A percentile compares a stretch with the other conserved stretches of the same genome.
Conservation (phyloP, 2,329 filamentous ascomycete genomes). For the Fusarium oxysporum region DNA sequence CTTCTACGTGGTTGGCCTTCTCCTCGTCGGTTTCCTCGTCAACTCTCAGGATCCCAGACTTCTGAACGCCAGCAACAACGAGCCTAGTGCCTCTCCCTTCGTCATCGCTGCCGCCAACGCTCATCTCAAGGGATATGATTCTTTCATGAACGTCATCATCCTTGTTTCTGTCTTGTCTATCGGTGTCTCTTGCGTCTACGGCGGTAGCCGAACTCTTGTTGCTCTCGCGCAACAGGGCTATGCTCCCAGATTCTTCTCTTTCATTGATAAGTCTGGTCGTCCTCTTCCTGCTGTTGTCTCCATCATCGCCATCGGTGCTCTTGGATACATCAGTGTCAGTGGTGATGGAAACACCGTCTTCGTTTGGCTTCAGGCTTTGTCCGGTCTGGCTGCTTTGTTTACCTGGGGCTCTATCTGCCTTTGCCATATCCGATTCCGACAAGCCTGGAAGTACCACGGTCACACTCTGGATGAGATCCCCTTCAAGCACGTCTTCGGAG, state of each 20-base stretch:
- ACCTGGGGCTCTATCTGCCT: conserved; percentile 78
- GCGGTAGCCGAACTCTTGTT: conserved; percentile 68
- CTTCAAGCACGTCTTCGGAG: conserved; percentile 70
- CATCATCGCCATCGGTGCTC: conserved; percentile 61
- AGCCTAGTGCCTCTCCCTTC: conserved; percentile 61
- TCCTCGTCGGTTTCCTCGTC: conserved; percentile 64
- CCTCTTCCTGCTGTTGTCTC: conserved; percentile 63
- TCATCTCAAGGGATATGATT: conserved; percentile 62
- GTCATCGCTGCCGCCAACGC: conserved; percentile 68
- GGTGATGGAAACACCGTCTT: conserved; percentile 64
- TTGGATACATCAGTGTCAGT: conserved; percentile 62
- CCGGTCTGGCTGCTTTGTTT: conserved; percentile 73
- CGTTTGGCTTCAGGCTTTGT: conserved; percentile 74
- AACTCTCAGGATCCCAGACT: conserved; percentile 60
- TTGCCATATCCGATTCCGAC: conserved; percentile 76
- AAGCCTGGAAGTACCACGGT: conserved; percentile 71
- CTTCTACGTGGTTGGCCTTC: conserved; percentile 66
- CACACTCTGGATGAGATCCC: conserved; percentile 75
- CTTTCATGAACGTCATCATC: conserved; percentile 70
- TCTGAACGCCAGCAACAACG: conserved; percentile 58
- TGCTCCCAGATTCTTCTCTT: conserved; percentile 67
- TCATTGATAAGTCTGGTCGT: conserved; percentile 68
- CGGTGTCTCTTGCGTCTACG: conserved; percentile 69
- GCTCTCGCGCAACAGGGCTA: conserved; percentile 70
- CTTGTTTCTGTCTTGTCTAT: conserved; percentile 69